Evolutionary conservation across 177 flowering plant genomes (phyloP), one percentile per base, ranked within the genome.

Genomic region (Vitis hybrid): DNA sequence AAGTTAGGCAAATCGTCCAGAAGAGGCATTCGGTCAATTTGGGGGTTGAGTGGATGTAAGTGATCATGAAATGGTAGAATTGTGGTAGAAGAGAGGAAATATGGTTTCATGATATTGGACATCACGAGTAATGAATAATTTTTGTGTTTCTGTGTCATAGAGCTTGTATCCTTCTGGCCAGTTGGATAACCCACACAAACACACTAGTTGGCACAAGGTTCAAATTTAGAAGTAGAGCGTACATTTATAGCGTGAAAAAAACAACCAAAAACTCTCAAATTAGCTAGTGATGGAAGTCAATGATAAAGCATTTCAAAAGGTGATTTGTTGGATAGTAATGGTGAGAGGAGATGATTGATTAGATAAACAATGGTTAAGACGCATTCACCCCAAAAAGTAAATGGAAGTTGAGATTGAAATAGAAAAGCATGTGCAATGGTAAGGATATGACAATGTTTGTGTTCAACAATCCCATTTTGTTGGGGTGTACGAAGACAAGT

Each of bases 51-150:
- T 26, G 29, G 29, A 26, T 26, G 29, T 3, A 26, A 26, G 29
- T 26, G 29, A 26, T 26, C 29, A 26, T 26, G 29, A 26, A 3
- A 26, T 26, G 29, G 29, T 26, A 26, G 29, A 26, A 26, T 26
- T 26, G 29, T 26, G 29, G 29, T 20, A 29, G 26, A 2, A 4
- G 53, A 67, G 57, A 16, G 70, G 63, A 13, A 68, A 68, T 16
- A 10, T 39, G 8, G 14, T 51, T 57, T 68, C 63, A 31, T 45
- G 22, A 45, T 56, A 68, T 39, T 56, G 56, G 29, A 68, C 70
- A 68, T 68, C 70, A 55, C 60, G 70, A 48, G 62, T 55, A 13
- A 68, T 52, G 57, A 68, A 19, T 7, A 57, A 39, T 31, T 68
- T 50, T 15, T 26, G 14, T 5, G 51, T 56, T 33, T 19, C 0